Percentiles rank a stretch among this genome's conserved stretches.
phyloP scores from a whole-genome alignment of 345 rosid species.

The Angophora floribunda region DNA sequence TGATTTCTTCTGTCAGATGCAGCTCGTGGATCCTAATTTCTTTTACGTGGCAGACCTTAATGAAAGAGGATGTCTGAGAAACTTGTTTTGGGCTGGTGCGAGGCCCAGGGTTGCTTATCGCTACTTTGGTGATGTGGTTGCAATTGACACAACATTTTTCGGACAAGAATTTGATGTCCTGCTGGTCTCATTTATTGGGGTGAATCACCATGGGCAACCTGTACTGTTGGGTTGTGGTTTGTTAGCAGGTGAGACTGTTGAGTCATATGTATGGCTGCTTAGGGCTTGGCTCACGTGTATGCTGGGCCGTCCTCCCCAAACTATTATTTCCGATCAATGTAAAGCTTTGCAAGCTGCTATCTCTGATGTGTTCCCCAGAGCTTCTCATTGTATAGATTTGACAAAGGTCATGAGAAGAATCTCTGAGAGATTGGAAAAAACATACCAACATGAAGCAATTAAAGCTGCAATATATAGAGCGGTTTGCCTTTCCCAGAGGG shows the following conservation, averaged over 20 bases:
- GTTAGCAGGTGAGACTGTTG: conserved; percentile 50
- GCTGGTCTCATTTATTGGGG: conserved; percentile 52
- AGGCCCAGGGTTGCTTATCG: conserved; percentile 71
- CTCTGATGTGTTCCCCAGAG: conserved; percentile 66
- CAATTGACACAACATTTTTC: conserved; percentile 51
- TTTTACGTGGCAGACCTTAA: conserved; percentile 71
- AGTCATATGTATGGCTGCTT: conserved; percentile 66
- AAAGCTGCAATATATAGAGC: conserved; percentile 29
- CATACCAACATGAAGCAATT: conserved; percentile 37
- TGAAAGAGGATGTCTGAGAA: conserved; percentile 55
- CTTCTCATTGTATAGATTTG: conserved; percentile 52
- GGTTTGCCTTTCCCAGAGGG: conserved; percentile 46
- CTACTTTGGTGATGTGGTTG: conserved; percentile 62
- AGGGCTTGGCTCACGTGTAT: conserved; percentile 82
- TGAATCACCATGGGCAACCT: conserved; percentile 69
- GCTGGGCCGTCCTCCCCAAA: conserved; percentile 58
- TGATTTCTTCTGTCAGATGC: conserved; percentile 51
- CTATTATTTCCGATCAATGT: conserved; percentile 58
- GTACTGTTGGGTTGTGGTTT: conserved; percentile 62
- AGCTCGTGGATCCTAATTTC: conserved; percentile 69
- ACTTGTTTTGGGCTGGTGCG: conserved; percentile 73
- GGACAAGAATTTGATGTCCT: conserved; percentile 49
- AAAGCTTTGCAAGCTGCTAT: conserved; percentile 51
- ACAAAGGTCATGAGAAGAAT: conserved; percentile 40
- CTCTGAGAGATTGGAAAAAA: conserved; percentile 28